phyloP scores from a whole-genome alignment of 257 asterid species.

The Cruciata laevipes region DNA sequence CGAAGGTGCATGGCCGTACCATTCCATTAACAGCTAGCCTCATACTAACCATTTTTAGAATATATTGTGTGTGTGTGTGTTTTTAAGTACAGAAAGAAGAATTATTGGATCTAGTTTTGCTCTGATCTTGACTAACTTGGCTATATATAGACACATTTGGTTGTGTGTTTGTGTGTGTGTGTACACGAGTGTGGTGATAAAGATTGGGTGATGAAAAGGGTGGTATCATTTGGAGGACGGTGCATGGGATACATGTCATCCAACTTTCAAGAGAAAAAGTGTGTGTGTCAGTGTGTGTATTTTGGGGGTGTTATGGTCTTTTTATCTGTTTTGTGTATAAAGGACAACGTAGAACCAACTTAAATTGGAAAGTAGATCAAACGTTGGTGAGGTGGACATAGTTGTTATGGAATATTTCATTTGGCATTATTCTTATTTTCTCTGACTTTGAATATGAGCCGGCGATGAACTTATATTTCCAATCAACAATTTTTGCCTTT shows the following conservation, averaged over 20 bases:
- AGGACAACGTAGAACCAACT: no score
- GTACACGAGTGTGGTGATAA: background rate
- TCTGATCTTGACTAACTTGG: background rate
- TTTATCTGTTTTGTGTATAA: no score
- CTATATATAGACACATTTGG: slow-evolving; percentile 7
- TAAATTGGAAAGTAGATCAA: background rate
- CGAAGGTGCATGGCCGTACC: slow-evolving; percentile 12
- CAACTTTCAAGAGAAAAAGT: background rate
- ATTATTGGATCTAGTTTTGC: background rate
- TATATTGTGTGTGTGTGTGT: background rate
- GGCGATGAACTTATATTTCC: background rate
- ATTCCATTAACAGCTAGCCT: slow-evolving; percentile 12
- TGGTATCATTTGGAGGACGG: slow-evolving; percentile 5
- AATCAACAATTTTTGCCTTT: background rate
- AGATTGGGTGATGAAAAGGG: background rate
- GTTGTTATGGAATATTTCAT: background rate
- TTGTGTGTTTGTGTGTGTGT: background rate
- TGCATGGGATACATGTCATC: background rate
- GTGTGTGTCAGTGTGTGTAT: background rate
- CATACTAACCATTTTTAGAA: background rate
- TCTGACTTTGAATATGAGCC: background rate
- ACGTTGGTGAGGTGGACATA: slow-evolving; percentile 4
- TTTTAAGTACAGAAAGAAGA: background rate
- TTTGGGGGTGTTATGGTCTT: background rate
- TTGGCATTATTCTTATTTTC: background rate